A percentile compares a stretch with the other conserved stretches of the same genome.
These are phyloP conservation scores for Fusarium annulatum DNA, from an alignment of 2,329 filamentous ascomycete species.

Conservation along the genomic window DNA sequence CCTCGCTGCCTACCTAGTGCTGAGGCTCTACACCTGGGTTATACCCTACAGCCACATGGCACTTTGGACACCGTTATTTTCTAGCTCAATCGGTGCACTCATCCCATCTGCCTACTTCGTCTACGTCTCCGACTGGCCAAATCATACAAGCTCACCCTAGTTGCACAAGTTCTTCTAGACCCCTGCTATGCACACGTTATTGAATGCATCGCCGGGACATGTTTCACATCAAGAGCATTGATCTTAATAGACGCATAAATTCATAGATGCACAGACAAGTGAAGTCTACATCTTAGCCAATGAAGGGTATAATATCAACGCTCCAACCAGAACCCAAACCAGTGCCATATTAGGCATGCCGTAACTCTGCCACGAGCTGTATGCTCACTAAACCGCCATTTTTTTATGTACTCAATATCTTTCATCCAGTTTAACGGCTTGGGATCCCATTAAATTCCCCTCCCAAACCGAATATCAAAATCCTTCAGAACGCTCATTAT, in stretches of 20 bases:
- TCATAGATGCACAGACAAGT: constrained; percentile 41
- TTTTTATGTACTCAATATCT: constrained; percentile 21
- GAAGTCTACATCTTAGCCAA: constrained; percentile 39
- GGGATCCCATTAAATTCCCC: constrained; percentile 48
- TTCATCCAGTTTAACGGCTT: constrained; percentile 25
- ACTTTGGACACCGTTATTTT: neutral
- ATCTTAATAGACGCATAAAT: constrained; percentile 40
- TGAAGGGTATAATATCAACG: constrained; percentile 48
- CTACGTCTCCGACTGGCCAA: constrained; percentile 26
- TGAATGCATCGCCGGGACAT: constrained; percentile 7
- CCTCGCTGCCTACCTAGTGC: neutral
- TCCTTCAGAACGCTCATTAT: constrained; percentile 88
- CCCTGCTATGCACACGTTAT: constrained; percentile 18
- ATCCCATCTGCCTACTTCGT: constrained; percentile 1
- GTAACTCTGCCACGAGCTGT: constrained; percentile 17
- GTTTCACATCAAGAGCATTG: constrained; percentile 14
- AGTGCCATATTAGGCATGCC: constrained; percentile 37
- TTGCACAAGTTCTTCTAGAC: constrained; percentile 35
- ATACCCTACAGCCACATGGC: neutral
- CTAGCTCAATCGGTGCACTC: constrained; percentile 3
- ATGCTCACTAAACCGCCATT: constrained; percentile 11
- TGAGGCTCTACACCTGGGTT: neutral
- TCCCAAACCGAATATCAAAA: constrained; percentile 79
- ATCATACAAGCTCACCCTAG: constrained; percentile 9
- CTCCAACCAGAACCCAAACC: constrained; percentile 40